A percentile compares a stretch with the other conserved stretches of the same genome.
Evolutionary conservation across 139 green algal genomes (phyloP).

Genomic region (Medakamo hakoo): DNA sequence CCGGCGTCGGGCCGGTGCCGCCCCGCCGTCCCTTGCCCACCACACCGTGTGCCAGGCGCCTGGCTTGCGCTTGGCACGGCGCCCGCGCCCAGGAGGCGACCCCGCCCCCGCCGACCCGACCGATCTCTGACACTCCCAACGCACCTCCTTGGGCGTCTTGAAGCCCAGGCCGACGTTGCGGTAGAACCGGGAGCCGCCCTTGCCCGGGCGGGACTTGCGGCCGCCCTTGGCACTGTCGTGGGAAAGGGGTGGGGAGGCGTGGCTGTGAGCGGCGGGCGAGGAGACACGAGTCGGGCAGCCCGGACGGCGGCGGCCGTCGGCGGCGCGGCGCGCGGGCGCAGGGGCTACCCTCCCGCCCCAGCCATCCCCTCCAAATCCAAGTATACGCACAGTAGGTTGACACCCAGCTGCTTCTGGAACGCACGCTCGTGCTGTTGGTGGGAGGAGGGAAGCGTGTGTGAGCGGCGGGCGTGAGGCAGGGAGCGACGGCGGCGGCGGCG

Average conservation of each 20-base stretch:
- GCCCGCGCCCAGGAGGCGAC: no score
- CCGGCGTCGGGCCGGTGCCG: no score
- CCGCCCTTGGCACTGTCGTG: constrained; percentile 35
- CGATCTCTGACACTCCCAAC: no score
- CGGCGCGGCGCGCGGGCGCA: background rate
- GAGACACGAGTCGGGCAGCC: background rate
- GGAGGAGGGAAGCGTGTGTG: background rate
- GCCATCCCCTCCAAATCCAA: constrained; percentile 1
- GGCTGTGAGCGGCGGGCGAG: constrained; percentile 1
- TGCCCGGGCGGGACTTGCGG: constrained; percentile 68
- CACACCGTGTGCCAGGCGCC: no score
- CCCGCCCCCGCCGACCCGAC: no score
- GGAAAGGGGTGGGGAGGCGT: background rate
- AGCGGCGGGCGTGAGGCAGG: background rate
- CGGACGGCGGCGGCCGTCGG: background rate
- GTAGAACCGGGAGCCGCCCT: constrained; percentile 73
- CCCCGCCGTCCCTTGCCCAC: no score
- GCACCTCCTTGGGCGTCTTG: constrained; percentile 93
- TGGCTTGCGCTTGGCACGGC: no score
- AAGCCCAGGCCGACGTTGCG: constrained; percentile 96
- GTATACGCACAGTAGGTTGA: constrained; percentile 54
- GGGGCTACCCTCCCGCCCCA: background rate
- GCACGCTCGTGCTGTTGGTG: constrained; percentile 71
- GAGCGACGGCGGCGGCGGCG: background rate
- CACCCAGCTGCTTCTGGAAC: constrained; percentile 87